Conservation (phyloP, 2,329 filamentous ascomycete genomes). For the Xylariomycetidae sp. region DNA sequence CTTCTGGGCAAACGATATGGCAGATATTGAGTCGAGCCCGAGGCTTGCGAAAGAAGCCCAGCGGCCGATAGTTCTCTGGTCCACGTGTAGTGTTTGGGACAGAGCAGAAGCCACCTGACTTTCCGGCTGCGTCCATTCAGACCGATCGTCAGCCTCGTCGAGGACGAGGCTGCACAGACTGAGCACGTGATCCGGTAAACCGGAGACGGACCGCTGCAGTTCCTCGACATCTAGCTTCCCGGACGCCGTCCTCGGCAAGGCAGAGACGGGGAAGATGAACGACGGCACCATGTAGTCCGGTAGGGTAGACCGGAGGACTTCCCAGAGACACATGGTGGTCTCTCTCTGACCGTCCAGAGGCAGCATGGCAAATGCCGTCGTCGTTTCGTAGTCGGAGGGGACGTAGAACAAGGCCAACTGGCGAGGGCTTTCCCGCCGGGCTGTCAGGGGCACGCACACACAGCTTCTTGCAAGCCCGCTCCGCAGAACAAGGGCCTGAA, state of each 20-base stretch:
- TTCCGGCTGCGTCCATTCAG: conserved; percentile 51
- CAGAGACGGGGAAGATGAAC: conserved; percentile 62
- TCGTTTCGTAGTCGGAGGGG: conserved; percentile 24
- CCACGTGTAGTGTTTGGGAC: conserved; percentile 40
- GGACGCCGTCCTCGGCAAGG: conserved; percentile 65
- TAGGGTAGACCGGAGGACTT: conserved; percentile 47
- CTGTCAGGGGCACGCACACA: conserved; percentile 52
- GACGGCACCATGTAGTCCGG: conserved; percentile 76
- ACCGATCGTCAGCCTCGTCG: conserved; percentile 25
- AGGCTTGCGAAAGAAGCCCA: conserved; percentile 71
- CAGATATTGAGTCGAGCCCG: conserved; percentile 78
- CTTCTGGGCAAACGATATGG: conserved; percentile 60
- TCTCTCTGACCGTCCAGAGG: neutral
- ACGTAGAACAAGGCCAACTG: conserved; percentile 68
- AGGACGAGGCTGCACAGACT: conserved; percentile 21
- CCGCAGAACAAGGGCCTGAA: conserved; percentile 56
- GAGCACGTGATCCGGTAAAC: conserved; percentile 42
- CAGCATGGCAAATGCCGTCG: too few relatives aligned
- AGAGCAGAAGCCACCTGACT: conserved; percentile 48
- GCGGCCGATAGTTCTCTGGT: conserved; percentile 43
- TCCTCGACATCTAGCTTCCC: conserved; percentile 64
- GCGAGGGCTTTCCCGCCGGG: conserved; percentile 24
- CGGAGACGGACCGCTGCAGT: conserved; percentile 43
- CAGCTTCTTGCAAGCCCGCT: conserved; percentile 52
- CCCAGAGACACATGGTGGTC: conserved; percentile 38